Conservation (phyloP, 2,329 filamentous ascomycete species). For the Talaromyces sp. region DNA sequence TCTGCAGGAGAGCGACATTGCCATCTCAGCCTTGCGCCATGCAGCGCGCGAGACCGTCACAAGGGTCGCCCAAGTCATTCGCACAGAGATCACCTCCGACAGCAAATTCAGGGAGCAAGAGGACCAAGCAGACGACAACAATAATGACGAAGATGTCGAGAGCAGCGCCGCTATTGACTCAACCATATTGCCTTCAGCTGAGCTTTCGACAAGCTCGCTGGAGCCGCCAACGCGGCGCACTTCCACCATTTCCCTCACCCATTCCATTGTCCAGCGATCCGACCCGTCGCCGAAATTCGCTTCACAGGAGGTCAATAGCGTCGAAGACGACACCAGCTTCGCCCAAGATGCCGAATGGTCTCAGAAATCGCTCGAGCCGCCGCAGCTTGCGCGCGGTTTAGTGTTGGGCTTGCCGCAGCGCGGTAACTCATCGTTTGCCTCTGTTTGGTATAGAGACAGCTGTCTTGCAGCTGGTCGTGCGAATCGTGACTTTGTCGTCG, state of each 20-base stretch:
- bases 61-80: constrained; percentile 31
- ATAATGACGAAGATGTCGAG: constrained; percentile 10
- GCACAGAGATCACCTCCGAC: constrained; percentile 35
- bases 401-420: constrained; percentile 27
- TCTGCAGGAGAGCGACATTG: constrained; percentile 33
- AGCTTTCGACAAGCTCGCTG: constrained; percentile 15
- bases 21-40: constrained; percentile 37
- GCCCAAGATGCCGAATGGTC: constrained; percentile 12
- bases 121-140: constrained; percentile 6
- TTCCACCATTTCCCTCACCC: constrained; percentile 36
- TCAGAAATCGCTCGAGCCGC: constrained; percentile 25
- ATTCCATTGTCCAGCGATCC: constrained; percentile 32
- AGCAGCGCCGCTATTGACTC: constrained; percentile 13
- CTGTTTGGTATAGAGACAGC: constrained; percentile 12
- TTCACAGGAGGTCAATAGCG: background rate
- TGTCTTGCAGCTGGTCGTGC: constrained; percentile 32
- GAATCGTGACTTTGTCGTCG: constrained; percentile 36
- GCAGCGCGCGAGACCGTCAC: constrained; percentile 38
- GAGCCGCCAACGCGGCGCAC: constrained; percentile 28
- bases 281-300: constrained; percentile 18
- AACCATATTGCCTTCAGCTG: constrained; percentile 18
- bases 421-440: background rate
- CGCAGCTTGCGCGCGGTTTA: constrained; percentile 30
- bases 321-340: constrained; percentile 6
- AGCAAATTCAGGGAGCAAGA: too few relatives aligned